These are phyloP conservation scores for Anisodus tanguticus DNA, from an alignment of 257 asterid species.

Conservation along the genomic window DNA sequence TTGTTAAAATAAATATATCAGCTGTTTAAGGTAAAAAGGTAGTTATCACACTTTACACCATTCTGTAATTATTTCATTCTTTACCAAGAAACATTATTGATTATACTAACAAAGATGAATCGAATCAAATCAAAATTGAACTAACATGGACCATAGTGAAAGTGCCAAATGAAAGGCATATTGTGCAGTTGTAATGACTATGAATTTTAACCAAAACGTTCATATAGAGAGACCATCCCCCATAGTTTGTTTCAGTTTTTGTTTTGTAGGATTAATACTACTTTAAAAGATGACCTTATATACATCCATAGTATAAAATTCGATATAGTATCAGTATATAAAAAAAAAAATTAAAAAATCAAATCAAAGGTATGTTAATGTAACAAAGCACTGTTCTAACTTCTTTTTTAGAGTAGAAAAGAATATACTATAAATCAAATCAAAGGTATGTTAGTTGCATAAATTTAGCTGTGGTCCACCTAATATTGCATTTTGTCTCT, in stretches of 20 bases:
- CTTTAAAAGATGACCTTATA: too few relatives aligned
- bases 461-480: neutral
- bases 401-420: neutral
- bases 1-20: constrained; percentile 17
- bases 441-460: neutral
- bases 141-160: too few relatives aligned
- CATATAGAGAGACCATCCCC: too few relatives aligned
- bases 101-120: too few relatives aligned
- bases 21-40: neutral
- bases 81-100: too few relatives aligned
- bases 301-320: too few relatives aligned
- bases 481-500: neutral
- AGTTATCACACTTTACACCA: neutral
- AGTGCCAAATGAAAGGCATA: too few relatives aligned
- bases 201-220: too few relatives aligned
- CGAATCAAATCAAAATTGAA: too few relatives aligned
- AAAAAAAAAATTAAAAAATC: neutral
- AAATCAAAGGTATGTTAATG: neutral
- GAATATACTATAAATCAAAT: neutral
- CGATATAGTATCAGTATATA: neutral
- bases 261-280: too few relatives aligned
- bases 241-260: too few relatives aligned
- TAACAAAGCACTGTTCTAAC: neutral
- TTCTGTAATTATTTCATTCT: neutral
- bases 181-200: too few relatives aligned